Evolutionary conservation across 2,329 filamentous ascomycete genomes (phyloP).

Genomic region (Alternaria sp.): DNA sequence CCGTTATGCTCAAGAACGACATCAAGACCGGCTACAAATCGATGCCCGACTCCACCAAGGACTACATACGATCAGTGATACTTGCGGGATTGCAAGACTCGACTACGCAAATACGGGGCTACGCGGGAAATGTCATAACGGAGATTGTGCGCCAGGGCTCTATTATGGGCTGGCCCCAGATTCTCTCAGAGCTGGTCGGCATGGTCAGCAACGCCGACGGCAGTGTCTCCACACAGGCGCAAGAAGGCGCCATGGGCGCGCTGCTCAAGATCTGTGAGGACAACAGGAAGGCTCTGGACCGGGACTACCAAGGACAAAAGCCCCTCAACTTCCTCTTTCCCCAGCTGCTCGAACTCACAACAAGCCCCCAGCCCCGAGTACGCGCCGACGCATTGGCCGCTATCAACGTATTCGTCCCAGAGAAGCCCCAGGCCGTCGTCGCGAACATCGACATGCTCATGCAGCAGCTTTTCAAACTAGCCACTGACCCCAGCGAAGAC

Average conservation of each 20-base stretch:
- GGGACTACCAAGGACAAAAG: constrained; percentile 85
- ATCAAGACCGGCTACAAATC: constrained; percentile 76
- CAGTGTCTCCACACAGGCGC: constrained; percentile 71
- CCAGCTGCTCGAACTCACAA: constrained; percentile 86
- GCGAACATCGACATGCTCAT: constrained; percentile 82
- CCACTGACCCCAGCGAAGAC: constrained; percentile 77
- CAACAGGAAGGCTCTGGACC: constrained; percentile 83
- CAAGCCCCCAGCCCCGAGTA: constrained; percentile 76
- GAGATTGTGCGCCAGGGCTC: constrained; percentile 86
- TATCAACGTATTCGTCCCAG: constrained; percentile 90
- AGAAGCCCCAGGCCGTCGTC: constrained; percentile 81
- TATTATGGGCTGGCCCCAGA: constrained; percentile 87
- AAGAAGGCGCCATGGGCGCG: constrained; percentile 93
- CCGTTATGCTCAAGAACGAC: constrained; percentile 96
- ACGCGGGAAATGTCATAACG: constrained; percentile 91
- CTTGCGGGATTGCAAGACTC: constrained; percentile 81
- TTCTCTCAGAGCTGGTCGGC: constrained; percentile 81
- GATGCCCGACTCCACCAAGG: constrained; percentile 74
- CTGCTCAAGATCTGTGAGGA: constrained; percentile 97
- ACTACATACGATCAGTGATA: constrained; percentile 79
- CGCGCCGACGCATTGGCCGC: constrained; percentile 79
- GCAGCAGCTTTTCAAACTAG: constrained; percentile 80
- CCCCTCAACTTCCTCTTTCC: constrained; percentile 89
- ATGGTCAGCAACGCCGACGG: constrained; percentile 77
- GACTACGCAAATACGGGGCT: constrained; percentile 81